A percentile compares a stretch with the other conserved stretches of the same genome.
Evolutionary conservation across 108 stramenopile genomes (phyloP).

Genomic region (Cyclotella baltica): DNA sequence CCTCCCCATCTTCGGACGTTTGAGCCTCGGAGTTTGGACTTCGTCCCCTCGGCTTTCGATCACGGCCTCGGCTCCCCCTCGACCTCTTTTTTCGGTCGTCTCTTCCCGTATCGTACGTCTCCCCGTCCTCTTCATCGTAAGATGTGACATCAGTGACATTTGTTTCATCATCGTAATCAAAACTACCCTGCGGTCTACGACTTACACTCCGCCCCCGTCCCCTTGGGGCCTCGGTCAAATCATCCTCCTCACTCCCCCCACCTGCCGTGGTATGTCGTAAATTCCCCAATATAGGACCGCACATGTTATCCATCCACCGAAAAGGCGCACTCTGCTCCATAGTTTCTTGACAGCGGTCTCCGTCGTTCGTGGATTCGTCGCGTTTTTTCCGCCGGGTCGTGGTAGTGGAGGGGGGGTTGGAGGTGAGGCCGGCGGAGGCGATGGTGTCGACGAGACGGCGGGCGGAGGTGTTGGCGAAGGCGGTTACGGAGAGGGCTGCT

Average conservation of each 20-base stretch:
- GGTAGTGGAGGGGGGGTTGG: neutral
- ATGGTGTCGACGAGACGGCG: conserved; percentile 32
- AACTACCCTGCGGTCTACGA: conserved; percentile 37
- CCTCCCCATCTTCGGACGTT: conserved; percentile 30
- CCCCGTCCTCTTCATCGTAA: conserved; percentile 46
- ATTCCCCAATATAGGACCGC: conserved; percentile 45
- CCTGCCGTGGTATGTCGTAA: conserved; percentile 19
- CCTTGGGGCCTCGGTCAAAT: conserved; percentile 16
- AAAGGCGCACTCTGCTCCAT: conserved; percentile 2
- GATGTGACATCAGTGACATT: conserved; percentile 37
- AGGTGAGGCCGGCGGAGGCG: conserved; percentile 1
- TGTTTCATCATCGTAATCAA: conserved; percentile 52
- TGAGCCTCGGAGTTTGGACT: conserved; percentile 19
- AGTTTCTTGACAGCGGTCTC: neutral
- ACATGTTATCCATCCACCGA: conserved; percentile 51
- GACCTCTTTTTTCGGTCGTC: conserved; percentile 13
- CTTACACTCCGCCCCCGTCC: neutral
- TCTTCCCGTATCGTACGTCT: conserved; percentile 38
- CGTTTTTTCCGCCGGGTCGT: neutral
- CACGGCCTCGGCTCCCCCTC: conserved; percentile 22
- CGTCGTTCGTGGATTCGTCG: conserved; percentile 8
- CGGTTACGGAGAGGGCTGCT: conserved; percentile 17
- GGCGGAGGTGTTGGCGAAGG: conserved; percentile 35
- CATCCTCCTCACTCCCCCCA: conserved; percentile 24
- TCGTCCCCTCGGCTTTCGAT: conserved; percentile 26